Conservation (phyloP, 495 filamentous ascomycete genomes). For the Bacidia rubella region DNA sequence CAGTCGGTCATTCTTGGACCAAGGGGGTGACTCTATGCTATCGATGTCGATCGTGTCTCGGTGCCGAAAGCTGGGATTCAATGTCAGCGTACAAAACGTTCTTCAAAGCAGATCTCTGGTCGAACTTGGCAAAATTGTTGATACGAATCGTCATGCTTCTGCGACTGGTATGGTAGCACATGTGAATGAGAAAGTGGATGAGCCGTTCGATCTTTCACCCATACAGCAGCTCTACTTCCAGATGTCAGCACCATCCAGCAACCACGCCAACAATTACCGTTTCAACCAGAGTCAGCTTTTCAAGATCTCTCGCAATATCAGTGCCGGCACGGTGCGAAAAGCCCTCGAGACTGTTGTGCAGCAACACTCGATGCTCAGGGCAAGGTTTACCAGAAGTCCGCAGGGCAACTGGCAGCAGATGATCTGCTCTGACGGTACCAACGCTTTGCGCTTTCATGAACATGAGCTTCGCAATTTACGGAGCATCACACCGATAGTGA, state of each 20-base stretch:
- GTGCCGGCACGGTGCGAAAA: not conserved
- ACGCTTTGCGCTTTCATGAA: slow-evolving; percentile 8
- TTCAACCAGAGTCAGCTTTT: slow-evolving; percentile 22
- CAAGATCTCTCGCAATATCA: slow-evolving; percentile 5
- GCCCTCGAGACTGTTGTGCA: slow-evolving; percentile 7
- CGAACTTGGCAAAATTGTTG: slow-evolving; percentile 10
- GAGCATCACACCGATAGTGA: slow-evolving; percentile 7
- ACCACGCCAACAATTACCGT: slow-evolving; percentile 5
- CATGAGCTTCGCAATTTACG: slow-evolving; percentile 1
- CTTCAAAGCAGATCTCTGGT: slow-evolving; percentile 19
- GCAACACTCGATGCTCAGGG: slow-evolving; percentile 13
- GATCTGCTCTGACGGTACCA: slow-evolving; percentile 2
- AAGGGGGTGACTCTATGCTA: slow-evolving; percentile 42
- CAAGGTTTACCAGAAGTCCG: slow-evolving; percentile 3
- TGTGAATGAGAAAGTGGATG: slow-evolving; percentile 11
- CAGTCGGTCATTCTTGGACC: slow-evolving; percentile 37
- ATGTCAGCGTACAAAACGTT: slow-evolving; percentile 25
- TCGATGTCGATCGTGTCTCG: slow-evolving; percentile 32
- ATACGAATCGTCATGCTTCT: not conserved
- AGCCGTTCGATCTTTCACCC: slow-evolving; percentile 26
- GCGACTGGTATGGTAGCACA: slow-evolving; percentile 5
- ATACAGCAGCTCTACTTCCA: slow-evolving; percentile 32
- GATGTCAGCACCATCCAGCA: not conserved
- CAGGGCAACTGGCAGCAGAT: slow-evolving; percentile 14
- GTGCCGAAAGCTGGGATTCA: slow-evolving; percentile 21